phyloP scores from a whole-genome alignment of 768 basidiomycete genomes.

The Tulasnella sp. region DNA sequence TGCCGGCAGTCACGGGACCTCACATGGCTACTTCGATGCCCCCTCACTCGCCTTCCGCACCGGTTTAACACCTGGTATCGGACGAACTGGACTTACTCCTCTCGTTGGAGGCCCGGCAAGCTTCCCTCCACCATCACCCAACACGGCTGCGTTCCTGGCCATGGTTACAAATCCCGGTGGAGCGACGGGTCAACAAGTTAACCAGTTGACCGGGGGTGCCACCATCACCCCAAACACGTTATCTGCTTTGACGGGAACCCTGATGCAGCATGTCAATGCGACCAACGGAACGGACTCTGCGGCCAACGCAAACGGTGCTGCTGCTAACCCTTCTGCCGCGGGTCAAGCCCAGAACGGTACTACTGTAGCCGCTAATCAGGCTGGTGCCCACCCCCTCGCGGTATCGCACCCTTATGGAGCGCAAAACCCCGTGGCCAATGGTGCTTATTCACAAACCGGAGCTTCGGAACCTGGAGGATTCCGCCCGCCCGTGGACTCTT shows the following conservation, averaged over 20 bases:
- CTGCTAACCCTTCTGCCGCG: background rate
- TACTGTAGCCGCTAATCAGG: slow-evolving; percentile 34
- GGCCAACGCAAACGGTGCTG: background rate
- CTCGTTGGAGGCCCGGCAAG: slow-evolving; percentile 67
- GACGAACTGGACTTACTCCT: slow-evolving; percentile 75
- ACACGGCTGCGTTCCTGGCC: slow-evolving; percentile 87
- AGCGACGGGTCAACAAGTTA: slow-evolving; percentile 29
- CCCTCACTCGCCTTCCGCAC: slow-evolving; percentile 62
- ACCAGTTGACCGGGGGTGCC: slow-evolving; percentile 36
- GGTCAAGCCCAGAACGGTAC: slow-evolving; percentile 30
- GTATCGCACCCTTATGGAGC: background rate
- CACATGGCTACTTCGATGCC: slow-evolving; percentile 53
- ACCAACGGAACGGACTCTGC: background rate
- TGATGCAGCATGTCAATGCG: slow-evolving; percentile 39
- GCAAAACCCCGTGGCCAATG: slow-evolving; percentile 26
- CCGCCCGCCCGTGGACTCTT: slow-evolving; percentile 18
- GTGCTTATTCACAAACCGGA: background rate
- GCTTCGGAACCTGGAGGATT: slow-evolving; percentile 1
- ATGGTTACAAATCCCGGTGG: slow-evolving; percentile 67
- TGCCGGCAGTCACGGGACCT: slow-evolving; percentile 33
- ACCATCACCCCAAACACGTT: slow-evolving; percentile 69
- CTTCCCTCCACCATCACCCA: slow-evolving; percentile 81
- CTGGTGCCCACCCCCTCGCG: slow-evolving; percentile 31
- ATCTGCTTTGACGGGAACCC: slow-evolving; percentile 73
- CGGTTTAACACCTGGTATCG: slow-evolving; percentile 66